Evolutionary conservation across 164 flowering plant genomes (phyloP), one percentile per base, ranked within the genome.

Genomic region (Umbilicus rupestris): DNA sequence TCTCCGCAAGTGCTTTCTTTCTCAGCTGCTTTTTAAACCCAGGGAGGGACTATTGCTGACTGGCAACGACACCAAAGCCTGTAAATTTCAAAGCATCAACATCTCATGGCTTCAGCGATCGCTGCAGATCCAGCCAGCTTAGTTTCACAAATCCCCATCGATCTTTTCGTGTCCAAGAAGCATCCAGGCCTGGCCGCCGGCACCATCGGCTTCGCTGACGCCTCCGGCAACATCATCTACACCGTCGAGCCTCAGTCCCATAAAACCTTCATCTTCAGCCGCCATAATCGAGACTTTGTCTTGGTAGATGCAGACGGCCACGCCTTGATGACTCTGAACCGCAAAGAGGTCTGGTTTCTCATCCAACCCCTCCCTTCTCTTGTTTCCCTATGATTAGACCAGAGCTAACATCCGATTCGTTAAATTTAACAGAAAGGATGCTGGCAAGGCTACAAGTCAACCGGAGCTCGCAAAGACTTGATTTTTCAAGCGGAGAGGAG

Each of bases 371-470:
- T 24, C 20, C 12, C n/a, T n/a, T n/a, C n/a, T n/a, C n/a, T n/a
- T n/a, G n/a, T n/a, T n/a, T n/a, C 11, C 29, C 11, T 22, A 14
- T 55, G 65, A 62, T 33, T 20, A 62, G 15, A 63, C 29, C 26
- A 17, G 29, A 35, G 24, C 9, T 22, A 33, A 7, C 45, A 50
- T 46, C 33, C 19, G 55, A 10, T 64, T 72, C 14, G 29, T 50
- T 50, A 20, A 12, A 52, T 55, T 55, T 11, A 55, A 72, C 66
- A 83, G 90, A 77, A 67, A 28, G 83, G 81, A 64, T 78, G 62
- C 28, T 85, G 92, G 92, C 70, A 79, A 71, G 81, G 84, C 11
- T 83, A 68, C 71, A 85, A 68, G 88, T 75, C 49, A 72, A 66
- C 14, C 69, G 78, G 66, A 14, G 73, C 67, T 64, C 76, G 33